Percentiles rank a stretch among this genome's conserved stretches.
These are phyloP conservation scores for Corynascus novoguineensis DNA, from an alignment of 495 filamentous ascomycete genomes.

Conservation along the genomic window DNA sequence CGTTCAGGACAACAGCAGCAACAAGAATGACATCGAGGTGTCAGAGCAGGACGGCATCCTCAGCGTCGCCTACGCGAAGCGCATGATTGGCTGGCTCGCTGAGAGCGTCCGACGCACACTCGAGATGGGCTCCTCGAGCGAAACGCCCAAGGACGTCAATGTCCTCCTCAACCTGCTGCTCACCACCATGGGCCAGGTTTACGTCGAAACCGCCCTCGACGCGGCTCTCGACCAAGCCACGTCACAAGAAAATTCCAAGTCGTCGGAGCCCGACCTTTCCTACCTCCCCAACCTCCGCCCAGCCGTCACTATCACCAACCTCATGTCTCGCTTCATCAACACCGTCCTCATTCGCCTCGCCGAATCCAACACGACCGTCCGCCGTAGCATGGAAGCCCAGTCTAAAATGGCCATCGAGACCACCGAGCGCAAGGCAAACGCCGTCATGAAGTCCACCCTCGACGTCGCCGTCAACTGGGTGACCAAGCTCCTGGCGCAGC, in stretches of 20 bases:
- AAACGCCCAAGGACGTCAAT: slow-evolving; percentile 92
- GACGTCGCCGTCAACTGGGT: slow-evolving; percentile 79
- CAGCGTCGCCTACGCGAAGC: slow-evolving; percentile 77
- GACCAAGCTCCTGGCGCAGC: slow-evolving; percentile 62
- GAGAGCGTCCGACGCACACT: slow-evolving; percentile 91
- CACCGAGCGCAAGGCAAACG: slow-evolving; percentile 85
- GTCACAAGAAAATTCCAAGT: slow-evolving; percentile 68
- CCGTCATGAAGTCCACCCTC: slow-evolving; percentile 77
- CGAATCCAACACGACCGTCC: slow-evolving; percentile 78
- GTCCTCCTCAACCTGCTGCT: slow-evolving; percentile 79
- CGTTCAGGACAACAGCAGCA: slow-evolving; percentile 49
- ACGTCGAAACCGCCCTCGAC: slow-evolving; percentile 90
- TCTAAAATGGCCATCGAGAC: slow-evolving; percentile 64
- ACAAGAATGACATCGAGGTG: slow-evolving; percentile 76
- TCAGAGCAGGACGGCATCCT: slow-evolving; percentile 81
- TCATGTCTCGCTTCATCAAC: slow-evolving; percentile 86
- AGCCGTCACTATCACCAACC: slow-evolving; percentile 80
- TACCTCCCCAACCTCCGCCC: slow-evolving; percentile 74
- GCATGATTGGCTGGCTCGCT: slow-evolving; percentile 97
- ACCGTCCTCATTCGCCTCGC: slow-evolving; percentile 89
- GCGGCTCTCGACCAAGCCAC: slow-evolving; percentile 70
- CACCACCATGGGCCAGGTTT: slow-evolving; percentile 85
- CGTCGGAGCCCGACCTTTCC: slow-evolving; percentile 80
- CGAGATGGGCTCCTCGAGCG: slow-evolving; percentile 76
- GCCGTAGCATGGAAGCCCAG: slow-evolving; percentile 84